These are phyloP conservation scores for Amauroascus niger DNA, from an alignment of 2,329 filamentous ascomycete genomes.

Conservation along the genomic window DNA sequence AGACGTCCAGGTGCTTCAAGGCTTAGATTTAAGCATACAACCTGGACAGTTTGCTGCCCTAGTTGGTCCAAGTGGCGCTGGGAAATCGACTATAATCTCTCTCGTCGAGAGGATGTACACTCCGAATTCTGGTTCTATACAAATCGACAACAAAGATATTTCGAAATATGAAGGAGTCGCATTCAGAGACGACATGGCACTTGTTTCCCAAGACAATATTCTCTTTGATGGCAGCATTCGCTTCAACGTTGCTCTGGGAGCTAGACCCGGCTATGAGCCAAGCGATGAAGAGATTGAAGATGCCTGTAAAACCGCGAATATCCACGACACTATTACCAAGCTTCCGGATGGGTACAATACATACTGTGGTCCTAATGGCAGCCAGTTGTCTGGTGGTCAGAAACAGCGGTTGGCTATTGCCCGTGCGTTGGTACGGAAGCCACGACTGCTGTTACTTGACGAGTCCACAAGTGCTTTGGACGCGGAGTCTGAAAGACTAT, in stretches of 20 bases:
- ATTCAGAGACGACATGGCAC: conserved; percentile 59
- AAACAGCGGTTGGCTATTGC: conserved; percentile 46
- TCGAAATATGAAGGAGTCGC: conserved; percentile 58
- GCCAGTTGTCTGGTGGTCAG: conserved; percentile 45
- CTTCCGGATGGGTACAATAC: conserved; percentile 42
- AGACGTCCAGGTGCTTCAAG: conserved; percentile 49
- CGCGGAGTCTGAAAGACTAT: conserved; percentile 52
- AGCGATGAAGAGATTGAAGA: conserved; percentile 57
- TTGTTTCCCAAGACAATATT: conserved; percentile 69
- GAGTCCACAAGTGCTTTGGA: conserved; percentile 52
- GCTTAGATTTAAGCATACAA: conserved; percentile 46
- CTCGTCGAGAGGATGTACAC: conserved; percentile 69
- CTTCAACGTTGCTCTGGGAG: conserved; percentile 56
- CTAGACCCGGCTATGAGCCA: conserved; percentile 51
- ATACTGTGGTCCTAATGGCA: conserved; percentile 47
- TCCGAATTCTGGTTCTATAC: conserved; percentile 52
- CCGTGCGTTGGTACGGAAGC: conserved; percentile 43
- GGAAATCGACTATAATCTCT: conserved; percentile 63
- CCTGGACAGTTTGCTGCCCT: conserved; percentile 38
- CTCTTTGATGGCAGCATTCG: conserved; percentile 66
- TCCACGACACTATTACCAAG: conserved; percentile 48
- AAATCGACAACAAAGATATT: conserved; percentile 63
- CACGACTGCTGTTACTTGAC: conserved; percentile 44
- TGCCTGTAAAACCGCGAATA: conserved; percentile 51
- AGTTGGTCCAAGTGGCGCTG: conserved; percentile 65